Evolutionary conservation across 805 yeast species (phyloP), one percentile per base, ranked within the genome.

Genomic region (Torulaspora gathmanii): DNA sequence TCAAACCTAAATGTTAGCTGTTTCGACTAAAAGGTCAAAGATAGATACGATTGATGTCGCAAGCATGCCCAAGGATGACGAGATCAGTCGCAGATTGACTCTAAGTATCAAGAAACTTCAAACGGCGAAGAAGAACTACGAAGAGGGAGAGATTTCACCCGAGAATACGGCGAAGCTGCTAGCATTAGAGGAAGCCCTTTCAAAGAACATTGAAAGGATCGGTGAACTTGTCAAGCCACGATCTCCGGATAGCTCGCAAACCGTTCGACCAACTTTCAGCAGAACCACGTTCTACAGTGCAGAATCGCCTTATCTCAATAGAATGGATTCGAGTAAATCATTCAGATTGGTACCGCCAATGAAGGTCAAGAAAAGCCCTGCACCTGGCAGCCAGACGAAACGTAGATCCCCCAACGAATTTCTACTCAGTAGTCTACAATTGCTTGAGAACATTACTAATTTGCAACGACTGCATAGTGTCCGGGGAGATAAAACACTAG

Each of bases 301-400:
- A 2, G 42, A 42, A n/a, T 44, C 53, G 11, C 53, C 51, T 12
- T 52, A 44, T 40, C 37, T 37, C 11, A 42, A 49, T 15, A 35
- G 27, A 28, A 42, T 28, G 46, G 56, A 53, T 33, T 48, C 44
- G 34, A 50, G 54, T 22, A 45, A 47, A 12, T 46, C 56, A 9
- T 53, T 42, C 40, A 40, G 56, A 11, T 15, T 51, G n/a, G 52
- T 47, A 17, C 54, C 56, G 15, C 56, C 56, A 11, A 40, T 46
- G 45, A 40, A 31, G 34, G 29, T 40, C 19, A 42, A 27, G 12
- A 37, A 25, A n/a, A 25, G 22, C 25, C 8, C 25, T 15, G 11
- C 30, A 16, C 7, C 35, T 13, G 27, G 35, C 6, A 19, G 36
- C 5, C 40, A 33, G 12, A 8, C 33, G 20, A 36, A 37, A 25